Evolutionary conservation across 768 basidiomycete species (phyloP).

Genomic region (Leccinum arenicola): DNA sequence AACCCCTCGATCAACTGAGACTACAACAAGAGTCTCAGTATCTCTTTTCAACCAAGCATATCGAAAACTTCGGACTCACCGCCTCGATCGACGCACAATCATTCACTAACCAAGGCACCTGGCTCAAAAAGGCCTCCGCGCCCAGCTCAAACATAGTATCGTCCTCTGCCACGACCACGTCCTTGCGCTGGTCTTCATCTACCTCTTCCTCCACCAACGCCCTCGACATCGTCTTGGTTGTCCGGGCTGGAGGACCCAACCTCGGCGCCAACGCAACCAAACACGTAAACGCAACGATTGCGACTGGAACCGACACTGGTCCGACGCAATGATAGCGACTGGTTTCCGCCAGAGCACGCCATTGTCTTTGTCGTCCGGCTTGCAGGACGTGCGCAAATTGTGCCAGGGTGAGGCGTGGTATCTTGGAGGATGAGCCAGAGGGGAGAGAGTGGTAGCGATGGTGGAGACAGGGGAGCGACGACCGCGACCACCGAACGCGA

Average conservation of each 20-base stretch:
- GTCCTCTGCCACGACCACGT: not conserved
- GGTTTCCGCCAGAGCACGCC: too few species aligned
- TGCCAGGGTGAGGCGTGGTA: too few species aligned
- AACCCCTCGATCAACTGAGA: not conserved
- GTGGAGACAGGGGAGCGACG: too few species aligned
- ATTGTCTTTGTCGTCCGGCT: too few species aligned
- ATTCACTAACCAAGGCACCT: not conserved
- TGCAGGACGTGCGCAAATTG: too few species aligned
- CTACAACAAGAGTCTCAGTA: too few species aligned
- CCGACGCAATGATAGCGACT: not conserved
- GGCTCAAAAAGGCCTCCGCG: constrained; percentile 11
- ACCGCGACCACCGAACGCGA: too few species aligned
- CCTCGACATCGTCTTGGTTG: not conserved
- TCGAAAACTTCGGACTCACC: too few species aligned
- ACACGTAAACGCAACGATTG: not conserved
- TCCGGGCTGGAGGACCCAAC: not conserved
- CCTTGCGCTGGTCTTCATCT: not conserved
- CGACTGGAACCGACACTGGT: not conserved
- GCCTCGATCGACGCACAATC: not conserved
- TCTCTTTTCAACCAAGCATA: too few species aligned
- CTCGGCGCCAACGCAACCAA: not conserved
- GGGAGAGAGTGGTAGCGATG: too few species aligned
- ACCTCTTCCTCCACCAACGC: not conserved
- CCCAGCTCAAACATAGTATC: constrained; percentile 13
- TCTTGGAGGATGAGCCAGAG: too few species aligned